These are phyloP conservation scores for Stachybotrys chartarum DNA, from an alignment of 2,329 filamentous ascomycete genomes.

Conservation along the genomic window DNA sequence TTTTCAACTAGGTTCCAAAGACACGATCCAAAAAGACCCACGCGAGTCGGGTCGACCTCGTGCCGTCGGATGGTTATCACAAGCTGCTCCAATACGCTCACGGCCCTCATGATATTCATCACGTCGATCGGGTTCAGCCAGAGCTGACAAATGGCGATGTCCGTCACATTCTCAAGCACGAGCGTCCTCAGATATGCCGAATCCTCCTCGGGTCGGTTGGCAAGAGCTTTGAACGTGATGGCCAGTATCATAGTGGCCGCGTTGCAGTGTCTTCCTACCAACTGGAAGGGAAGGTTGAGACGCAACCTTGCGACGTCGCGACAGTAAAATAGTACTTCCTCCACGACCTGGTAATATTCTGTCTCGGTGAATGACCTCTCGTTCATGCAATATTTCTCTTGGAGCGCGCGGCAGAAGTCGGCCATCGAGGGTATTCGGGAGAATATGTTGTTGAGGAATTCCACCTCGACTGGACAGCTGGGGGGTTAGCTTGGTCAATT, in stretches of 20 bases:
- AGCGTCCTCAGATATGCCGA: slow-evolving; percentile 34
- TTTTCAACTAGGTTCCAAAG: slow-evolving; percentile 44
- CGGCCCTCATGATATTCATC: slow-evolving; percentile 36
- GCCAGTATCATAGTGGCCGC: slow-evolving; percentile 45
- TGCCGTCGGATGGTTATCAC: slow-evolving; percentile 39
- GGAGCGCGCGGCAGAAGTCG: slow-evolving; percentile 34
- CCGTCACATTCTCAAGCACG: slow-evolving; percentile 43
- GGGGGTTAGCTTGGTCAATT: slow-evolving; percentile 6
- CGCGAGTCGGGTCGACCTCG: slow-evolving; percentile 25
- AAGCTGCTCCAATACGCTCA: slow-evolving; percentile 35
- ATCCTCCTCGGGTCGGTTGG: slow-evolving; percentile 35
- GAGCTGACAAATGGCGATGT: slow-evolving; percentile 38
- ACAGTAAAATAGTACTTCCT: slow-evolving; percentile 35
- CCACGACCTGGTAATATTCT: slow-evolving; percentile 35
- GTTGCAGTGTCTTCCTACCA: slow-evolving; percentile 36
- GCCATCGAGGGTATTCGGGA: slow-evolving; percentile 36
- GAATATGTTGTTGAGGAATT: slow-evolving; percentile 39
- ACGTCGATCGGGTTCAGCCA: slow-evolving; percentile 46
- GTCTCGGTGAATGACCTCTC: slow-evolving; percentile 40
- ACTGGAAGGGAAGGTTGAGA: slow-evolving; percentile 43
- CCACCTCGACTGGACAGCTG: slow-evolving; percentile 36
- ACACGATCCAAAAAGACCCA: slow-evolving; percentile 33
- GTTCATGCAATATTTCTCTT: slow-evolving; percentile 40
- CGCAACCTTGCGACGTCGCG: slow-evolving; percentile 38
- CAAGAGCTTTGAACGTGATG: slow-evolving; percentile 42